Evolutionary conservation across 768 basidiomycete species (phyloP), one percentile per base, ranked within the genome.

Genomic region (Lactifluus subvellereus): DNA sequence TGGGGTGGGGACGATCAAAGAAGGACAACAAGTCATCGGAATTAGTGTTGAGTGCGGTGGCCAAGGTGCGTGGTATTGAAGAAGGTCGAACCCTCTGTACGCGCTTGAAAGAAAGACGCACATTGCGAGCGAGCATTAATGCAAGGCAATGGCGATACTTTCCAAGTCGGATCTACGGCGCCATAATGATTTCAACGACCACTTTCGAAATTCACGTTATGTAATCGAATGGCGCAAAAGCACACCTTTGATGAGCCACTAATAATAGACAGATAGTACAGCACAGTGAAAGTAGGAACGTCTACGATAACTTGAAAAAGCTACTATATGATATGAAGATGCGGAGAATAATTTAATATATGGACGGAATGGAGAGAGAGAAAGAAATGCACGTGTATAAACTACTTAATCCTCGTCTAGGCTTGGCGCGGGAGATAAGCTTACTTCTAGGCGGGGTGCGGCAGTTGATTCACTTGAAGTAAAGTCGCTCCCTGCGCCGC

Each of bases 1-100:
- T 73, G 42, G 74, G 73, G 67, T 77, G 71, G 6, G 89, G 87
- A 40, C 80, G 79, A 76, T 93, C 90, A 72, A 92, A 91, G 61
- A 89, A 80, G 16, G 82, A 76, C 61, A 86, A 79, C 65, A 93
- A 79, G 55, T 84, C 79, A 56, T 76, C 77, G 37, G 75, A 74
- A 14, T 80, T 74, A 49, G 74, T 70, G 20, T 80, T 81, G 72
- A 77, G 67, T 57, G 69, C 32, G 27, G 57, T 62, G 33, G 64
- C 62, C 73, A 72, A 59, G 61, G 54, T 51, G 64, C 59, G 67
- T 48, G 32, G 55, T 33, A 51, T 57, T 7, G 53, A 38, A 37
- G 42, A 52, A 9, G 55, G 43, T 13, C 48, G 33, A 30, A 60
- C 2, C 22, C 42, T 54, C 18, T 60, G 57, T 20, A 57, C 33